phyloP scores from a whole-genome alignment of 805 yeast genomes.

The Lipomyces yamanashiensis region DNA sequence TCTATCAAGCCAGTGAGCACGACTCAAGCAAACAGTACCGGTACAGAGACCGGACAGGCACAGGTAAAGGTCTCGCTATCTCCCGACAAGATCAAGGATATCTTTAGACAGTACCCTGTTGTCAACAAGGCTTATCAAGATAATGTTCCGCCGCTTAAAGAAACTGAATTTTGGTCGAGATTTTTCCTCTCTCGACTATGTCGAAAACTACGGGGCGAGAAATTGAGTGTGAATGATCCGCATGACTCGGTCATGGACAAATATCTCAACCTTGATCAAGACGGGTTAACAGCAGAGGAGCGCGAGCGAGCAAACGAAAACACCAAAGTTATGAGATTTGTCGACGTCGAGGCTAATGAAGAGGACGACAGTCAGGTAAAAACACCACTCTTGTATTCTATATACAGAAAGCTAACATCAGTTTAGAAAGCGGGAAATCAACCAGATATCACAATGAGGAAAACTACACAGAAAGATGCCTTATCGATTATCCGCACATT shows the following conservation, averaged over 20 bases:
- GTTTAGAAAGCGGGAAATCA: constrained; percentile 60
- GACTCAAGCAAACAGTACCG: constrained; percentile 78
- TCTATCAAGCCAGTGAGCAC: constrained; percentile 83
- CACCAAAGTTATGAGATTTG: constrained; percentile 64
- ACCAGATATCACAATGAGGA: constrained; percentile 87
- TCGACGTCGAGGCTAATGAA: constrained; percentile 80
- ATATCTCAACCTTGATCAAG: constrained; percentile 73
- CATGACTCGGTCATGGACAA: constrained; percentile 86
- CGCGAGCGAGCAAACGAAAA: constrained; percentile 30
- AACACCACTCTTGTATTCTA: background rate
- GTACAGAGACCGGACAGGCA: constrained; percentile 20
- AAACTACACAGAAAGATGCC: constrained; percentile 67
- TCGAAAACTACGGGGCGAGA: constrained; percentile 87
- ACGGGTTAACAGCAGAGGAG: constrained; percentile 47
- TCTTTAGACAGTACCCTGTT: constrained; percentile 90
- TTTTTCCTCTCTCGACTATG: constrained; percentile 90
- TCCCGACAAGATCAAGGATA: constrained; percentile 84
- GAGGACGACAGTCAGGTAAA: constrained; percentile 54
- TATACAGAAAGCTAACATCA: background rate
- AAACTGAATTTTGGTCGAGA: constrained; percentile 95
- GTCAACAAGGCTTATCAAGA: constrained; percentile 88
- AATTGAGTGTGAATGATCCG: constrained; percentile 70
- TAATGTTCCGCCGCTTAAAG: constrained; percentile 84
- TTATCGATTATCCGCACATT: constrained; percentile 80
- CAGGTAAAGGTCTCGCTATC: constrained; percentile 92